Conservation (phyloP, 2,329 filamentous ascomycete genomes). For the Xylaria sp. region DNA sequence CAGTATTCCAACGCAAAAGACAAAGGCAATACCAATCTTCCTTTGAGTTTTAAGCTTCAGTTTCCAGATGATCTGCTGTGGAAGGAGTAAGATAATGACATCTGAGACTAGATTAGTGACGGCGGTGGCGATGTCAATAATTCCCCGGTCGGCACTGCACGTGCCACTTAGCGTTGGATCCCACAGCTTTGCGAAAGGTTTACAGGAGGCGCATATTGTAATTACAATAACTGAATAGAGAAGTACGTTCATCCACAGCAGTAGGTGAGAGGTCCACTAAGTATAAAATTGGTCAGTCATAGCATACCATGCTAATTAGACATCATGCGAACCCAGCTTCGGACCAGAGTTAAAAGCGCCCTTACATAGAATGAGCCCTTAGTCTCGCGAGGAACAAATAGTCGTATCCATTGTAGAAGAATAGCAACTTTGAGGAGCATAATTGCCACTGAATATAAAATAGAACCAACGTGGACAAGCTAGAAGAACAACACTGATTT, state of each 20-base stretch:
- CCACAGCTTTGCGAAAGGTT: slow-evolving; percentile 29
- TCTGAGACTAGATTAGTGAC: slow-evolving; percentile 29
- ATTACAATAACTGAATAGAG: slow-evolving; percentile 19
- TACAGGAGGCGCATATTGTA: slow-evolving; percentile 17
- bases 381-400: slow-evolving; percentile 32
- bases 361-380: slow-evolving; percentile 31
- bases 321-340: too few species aligned
- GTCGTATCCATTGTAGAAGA: slow-evolving; percentile 33
- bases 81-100: slow-evolving; percentile 32
- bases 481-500: background rate
- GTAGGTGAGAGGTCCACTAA: slow-evolving; percentile 25
- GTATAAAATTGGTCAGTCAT: background rate
- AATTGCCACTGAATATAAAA: slow-evolving; percentile 25
- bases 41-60: slow-evolving; percentile 28
- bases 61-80: slow-evolving; percentile 36
- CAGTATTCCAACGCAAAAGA: slow-evolving; percentile 29
- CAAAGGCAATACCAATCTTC: slow-evolving; percentile 34
- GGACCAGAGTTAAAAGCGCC: background rate
- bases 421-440: slow-evolving; percentile 34
- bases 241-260: slow-evolving; percentile 13
- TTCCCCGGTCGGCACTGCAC: slow-evolving; percentile 13
- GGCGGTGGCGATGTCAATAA: slow-evolving; percentile 20
- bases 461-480: slow-evolving; percentile 23
- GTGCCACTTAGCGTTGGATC: slow-evolving; percentile 24
- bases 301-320: background rate